Percentiles rank a stretch among this genome's conserved stretches.
Conservation (phyloP, 2,329 filamentous ascomycete genomes). For the Diaporthe batatas region DNA sequence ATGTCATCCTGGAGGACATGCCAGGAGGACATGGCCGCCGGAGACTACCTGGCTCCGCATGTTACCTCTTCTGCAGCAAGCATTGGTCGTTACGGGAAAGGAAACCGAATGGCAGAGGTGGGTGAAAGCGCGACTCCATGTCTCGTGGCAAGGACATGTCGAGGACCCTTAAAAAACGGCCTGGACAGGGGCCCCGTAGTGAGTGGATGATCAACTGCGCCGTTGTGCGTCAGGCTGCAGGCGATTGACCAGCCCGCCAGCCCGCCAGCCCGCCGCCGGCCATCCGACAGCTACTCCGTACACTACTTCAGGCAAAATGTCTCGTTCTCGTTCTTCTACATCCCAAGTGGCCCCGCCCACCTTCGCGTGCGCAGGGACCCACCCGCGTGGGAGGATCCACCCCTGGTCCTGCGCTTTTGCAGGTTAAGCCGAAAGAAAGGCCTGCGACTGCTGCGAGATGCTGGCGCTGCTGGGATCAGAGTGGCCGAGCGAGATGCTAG, state of each 20-base stretch:
- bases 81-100: background rate
- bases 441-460: slow-evolving; percentile 38
- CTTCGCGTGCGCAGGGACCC: slow-evolving; percentile 40
- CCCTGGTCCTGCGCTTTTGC: slow-evolving; percentile 36
- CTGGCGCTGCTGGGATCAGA: slow-evolving; percentile 40
- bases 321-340: slow-evolving; percentile 37
- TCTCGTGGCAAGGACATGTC: slow-evolving; percentile 1
- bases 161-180: slow-evolving; percentile 27
- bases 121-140: slow-evolving; percentile 20
- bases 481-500: slow-evolving; percentile 38
- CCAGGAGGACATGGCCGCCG: background rate
- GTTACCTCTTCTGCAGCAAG: background rate
- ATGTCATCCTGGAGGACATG: background rate
- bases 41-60: too few relatives aligned
- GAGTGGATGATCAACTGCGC: slow-evolving; percentile 20
- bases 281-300: background rate
- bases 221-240: slow-evolving; percentile 38
- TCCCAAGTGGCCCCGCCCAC: slow-evolving; percentile 38
- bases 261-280: slow-evolving; percentile 23
- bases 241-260: slow-evolving; percentile 31
- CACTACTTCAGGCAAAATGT: slow-evolving; percentile 33
- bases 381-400: slow-evolving; percentile 39
- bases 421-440: slow-evolving; percentile 43
- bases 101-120: slow-evolving; percentile 5
- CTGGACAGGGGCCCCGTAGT: slow-evolving; percentile 19